Base-by-base conservation (phyloP, 805 yeast species). In the Lachancea quebecensis region DNA sequence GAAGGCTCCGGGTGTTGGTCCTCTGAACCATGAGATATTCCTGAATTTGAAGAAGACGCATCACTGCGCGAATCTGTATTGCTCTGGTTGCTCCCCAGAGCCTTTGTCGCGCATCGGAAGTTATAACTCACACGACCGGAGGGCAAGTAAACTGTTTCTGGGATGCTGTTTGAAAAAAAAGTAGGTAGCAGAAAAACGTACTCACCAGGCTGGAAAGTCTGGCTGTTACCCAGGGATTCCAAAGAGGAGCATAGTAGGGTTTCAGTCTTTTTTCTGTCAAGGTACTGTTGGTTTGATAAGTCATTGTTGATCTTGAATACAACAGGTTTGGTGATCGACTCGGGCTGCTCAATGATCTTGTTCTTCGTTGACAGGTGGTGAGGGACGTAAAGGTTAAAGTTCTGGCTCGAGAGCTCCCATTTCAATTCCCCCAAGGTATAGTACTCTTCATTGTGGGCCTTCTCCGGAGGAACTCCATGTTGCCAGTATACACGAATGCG, bases 181-280 rank as follows among this genome's bases (percentile, higher is more conserved):
- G 80, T 66, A 0, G 93, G 91, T 5, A 84, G 59, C 15, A 81
- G 59, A 55, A 82, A 85, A 2, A 84, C 74, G 56, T 85, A 85
- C 52, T 81, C 75, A 17, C 95, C 95, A 1, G 90, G 78, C 50
- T 74, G 74, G 50, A 61, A 60, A 12, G 38, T 48, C 27, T 51
- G 45, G 10, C 46, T 38, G 10, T 38, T 40, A 12, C 2, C 33
- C 14, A 14, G 37, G 4, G 11, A 28, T 25, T 47, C 37, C 12
- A 50, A 25, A 27, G 46, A 41, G 9, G 40, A 47, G 16, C 52
- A 37, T 14, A 53, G 47, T 10, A 38, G 27, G 6, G 47, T 43
- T 35, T 45, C 51, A 12, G 51, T 46, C 28, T 44, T 48, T n/a
- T 44, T 48, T 27, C 50, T 50, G 41, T 58, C 55, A 15, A 54